phyloP scores from a whole-genome alignment of 352 stramenopile genomes.

The Phytophthora chlamydospora region DNA sequence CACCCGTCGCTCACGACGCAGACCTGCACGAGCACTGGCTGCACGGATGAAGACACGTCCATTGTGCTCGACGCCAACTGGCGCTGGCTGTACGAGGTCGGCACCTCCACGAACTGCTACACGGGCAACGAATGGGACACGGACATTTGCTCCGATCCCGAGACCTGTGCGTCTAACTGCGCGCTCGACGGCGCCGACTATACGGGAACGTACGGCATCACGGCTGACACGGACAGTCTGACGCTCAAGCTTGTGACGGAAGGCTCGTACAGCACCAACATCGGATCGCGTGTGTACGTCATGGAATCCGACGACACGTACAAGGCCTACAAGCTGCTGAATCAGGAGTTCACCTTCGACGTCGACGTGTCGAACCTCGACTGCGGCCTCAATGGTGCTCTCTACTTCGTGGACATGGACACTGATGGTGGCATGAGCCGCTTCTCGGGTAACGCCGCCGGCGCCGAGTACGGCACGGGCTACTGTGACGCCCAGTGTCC shows the following conservation, averaged over 20 bases:
- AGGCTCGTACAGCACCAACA: slow-evolving; percentile 42
- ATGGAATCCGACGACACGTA: slow-evolving; percentile 32
- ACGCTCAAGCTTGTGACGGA: slow-evolving; percentile 49
- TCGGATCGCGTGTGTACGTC: slow-evolving; percentile 55
- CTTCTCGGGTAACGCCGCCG: slow-evolving; percentile 1
- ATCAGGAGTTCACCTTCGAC: slow-evolving; percentile 58
- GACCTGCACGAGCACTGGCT: slow-evolving; percentile 34
- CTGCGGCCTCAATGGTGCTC: slow-evolving; percentile 51
- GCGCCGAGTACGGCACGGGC: slow-evolving; percentile 2
- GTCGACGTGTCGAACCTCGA: slow-evolving; percentile 51
- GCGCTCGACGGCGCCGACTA: slow-evolving; percentile 55
- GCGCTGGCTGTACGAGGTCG: slow-evolving; percentile 53
- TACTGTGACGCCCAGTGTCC: slow-evolving; percentile 57
- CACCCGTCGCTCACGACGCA: slow-evolving; percentile 38
- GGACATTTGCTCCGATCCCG: slow-evolving; percentile 42
- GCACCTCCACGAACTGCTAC: slow-evolving; percentile 54
- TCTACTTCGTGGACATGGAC: slow-evolving; percentile 66
- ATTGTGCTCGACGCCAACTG: slow-evolving; percentile 63
- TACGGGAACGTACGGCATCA: slow-evolving; percentile 48
- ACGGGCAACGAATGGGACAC: slow-evolving; percentile 44
- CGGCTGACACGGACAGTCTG: slow-evolving; percentile 28
- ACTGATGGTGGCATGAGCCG: slow-evolving; percentile 37
- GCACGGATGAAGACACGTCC: slow-evolving; percentile 37
- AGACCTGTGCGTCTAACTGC: slow-evolving; percentile 42
- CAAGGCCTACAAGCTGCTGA: slow-evolving; percentile 52